Base-by-base conservation (phyloP, 495 filamentous ascomycete species). In the Gamarada debralockiae region DNA sequence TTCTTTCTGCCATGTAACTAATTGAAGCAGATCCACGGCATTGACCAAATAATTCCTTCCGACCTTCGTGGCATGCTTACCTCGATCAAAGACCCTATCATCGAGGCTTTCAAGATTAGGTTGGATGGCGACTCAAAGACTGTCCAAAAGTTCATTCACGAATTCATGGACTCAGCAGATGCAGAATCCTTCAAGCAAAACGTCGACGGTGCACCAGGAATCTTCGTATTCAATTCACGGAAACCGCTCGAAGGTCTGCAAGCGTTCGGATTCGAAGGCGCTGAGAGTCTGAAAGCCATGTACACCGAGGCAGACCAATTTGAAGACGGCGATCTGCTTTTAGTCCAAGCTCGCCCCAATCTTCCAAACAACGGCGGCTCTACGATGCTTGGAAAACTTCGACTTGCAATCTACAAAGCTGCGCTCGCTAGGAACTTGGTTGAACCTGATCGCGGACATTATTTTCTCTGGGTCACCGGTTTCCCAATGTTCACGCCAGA, bases 401-500 rank as follows among this genome's bases (percentile, higher is more conserved):
- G 93, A 15, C 81, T 78, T 3, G 80, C 85, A 0, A 61, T 97
- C 1, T 81, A 91, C 64, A 74, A 78, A 18, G 71, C 74, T 21
- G 89, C 87, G 10, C 73, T 92, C 2, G 70, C 74, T 29, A 56
- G 72, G 21, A 78, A 73, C 2, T 66, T 89, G 27, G 66, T 91
- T 3, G 63, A 75, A 1, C 70, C 73, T 0, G 75, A 80, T 3
- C 59, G 67, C 17, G 73, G 68, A 12, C 87, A 88, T 58, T 70
- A 77, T 33, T 89, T 89, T 60, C 66, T 89, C 42, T 98, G 95
- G 93, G 77, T 98, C 5, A 81, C 77, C 1, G 80, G 90, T 55
- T 98, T 98, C 67, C 93, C 93, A 6, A 82, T 98, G 46, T 97
- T 98, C 71, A 86, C 87, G 0, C 87, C 86, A 0, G 65, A 70